A percentile compares a stretch with the other conserved stretches of the same genome.
Conservation (phyloP, 768 basidiomycete genomes). For the Tulasnella sp. region DNA sequence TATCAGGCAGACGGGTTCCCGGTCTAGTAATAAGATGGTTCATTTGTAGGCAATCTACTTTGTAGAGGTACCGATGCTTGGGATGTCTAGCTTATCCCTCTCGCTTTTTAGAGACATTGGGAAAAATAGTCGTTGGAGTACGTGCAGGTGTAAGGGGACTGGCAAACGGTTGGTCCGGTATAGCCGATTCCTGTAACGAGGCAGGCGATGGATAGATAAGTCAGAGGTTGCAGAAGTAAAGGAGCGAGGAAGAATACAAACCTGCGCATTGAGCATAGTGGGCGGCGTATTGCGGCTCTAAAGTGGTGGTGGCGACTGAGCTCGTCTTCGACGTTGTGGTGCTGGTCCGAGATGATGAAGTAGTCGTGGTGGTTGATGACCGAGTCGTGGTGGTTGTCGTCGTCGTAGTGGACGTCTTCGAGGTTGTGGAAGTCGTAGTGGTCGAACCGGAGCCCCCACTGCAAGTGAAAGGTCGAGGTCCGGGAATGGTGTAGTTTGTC, state of each 20-base stretch:
- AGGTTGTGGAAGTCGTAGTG: not conserved
- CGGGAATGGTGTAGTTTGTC: slow-evolving; percentile 28
- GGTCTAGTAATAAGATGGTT: not conserved
- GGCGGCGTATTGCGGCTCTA: not conserved
- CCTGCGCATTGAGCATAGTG: not conserved
- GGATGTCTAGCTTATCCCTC: not conserved
- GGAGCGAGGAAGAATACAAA: not conserved
- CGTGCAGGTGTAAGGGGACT: slow-evolving; percentile 27
- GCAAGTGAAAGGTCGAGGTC: slow-evolving; percentile 21
- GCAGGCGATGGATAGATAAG: not conserved
- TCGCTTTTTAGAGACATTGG: slow-evolving; percentile 4
- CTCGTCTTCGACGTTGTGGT: not conserved
- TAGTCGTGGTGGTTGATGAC: not conserved
- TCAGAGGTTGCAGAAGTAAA: not conserved
- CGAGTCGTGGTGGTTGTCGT: not conserved
- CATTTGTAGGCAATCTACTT: not conserved
- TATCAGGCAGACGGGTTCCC: not conserved
- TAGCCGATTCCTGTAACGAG: slow-evolving; percentile 10
- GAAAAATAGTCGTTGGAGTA: slow-evolving; percentile 17
- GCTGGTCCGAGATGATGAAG: not conserved
- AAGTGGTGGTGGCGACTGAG: not conserved
- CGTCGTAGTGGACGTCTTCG: not conserved
- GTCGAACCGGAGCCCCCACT: slow-evolving; percentile 1
- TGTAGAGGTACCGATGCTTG: not conserved
- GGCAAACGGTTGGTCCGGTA: slow-evolving; percentile 28